Evolutionary conservation across 2,329 filamentous ascomycete species (phyloP).

Genomic region (Truncatella angustata): DNA sequence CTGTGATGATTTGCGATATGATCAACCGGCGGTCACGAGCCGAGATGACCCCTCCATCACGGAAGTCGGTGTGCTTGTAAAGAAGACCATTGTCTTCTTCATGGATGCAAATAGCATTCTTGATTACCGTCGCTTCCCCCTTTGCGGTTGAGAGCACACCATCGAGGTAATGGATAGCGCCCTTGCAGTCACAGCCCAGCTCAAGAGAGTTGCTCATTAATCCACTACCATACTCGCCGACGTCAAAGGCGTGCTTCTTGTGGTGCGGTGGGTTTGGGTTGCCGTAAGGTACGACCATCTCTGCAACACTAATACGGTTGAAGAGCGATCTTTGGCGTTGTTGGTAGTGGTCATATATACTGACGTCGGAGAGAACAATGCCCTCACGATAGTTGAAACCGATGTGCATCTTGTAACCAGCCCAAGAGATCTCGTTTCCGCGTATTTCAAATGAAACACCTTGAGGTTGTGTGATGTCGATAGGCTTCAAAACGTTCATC

Average conservation of each 20-base stretch:
- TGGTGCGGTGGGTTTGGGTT: slow-evolving; percentile 59
- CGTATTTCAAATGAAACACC: slow-evolving; percentile 56
- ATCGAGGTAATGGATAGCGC: slow-evolving; percentile 66
- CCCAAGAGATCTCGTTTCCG: slow-evolving; percentile 45
- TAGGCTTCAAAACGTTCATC: slow-evolving; percentile 46
- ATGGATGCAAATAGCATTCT: slow-evolving; percentile 65
- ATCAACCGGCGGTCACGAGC: slow-evolving; percentile 61
- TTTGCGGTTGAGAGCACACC: slow-evolving; percentile 50
- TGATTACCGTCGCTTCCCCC: slow-evolving; percentile 50
- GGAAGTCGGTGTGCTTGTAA: slow-evolving; percentile 70
- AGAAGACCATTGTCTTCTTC: slow-evolving; percentile 69
- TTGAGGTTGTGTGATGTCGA: slow-evolving; percentile 61
- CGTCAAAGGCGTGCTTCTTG: slow-evolving; percentile 61
- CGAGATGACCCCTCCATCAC: slow-evolving; percentile 59
- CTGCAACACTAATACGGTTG: slow-evolving; percentile 70
- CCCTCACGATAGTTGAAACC: slow-evolving; percentile 52
- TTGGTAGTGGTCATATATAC: slow-evolving; percentile 58
- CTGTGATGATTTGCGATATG: slow-evolving; percentile 66
- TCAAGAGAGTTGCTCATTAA: slow-evolving; percentile 64
- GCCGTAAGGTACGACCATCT: slow-evolving; percentile 74
- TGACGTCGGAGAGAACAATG: slow-evolving; percentile 53
- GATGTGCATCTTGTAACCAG: slow-evolving; percentile 53
- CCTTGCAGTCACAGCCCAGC: slow-evolving; percentile 67
- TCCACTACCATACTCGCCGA: slow-evolving; percentile 61
- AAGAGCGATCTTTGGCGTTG: slow-evolving; percentile 65